These are phyloP conservation scores for Cordyceps fumosorosea DNA, from an alignment of 2,329 filamentous ascomycete genomes.

Conservation along the genomic window DNA sequence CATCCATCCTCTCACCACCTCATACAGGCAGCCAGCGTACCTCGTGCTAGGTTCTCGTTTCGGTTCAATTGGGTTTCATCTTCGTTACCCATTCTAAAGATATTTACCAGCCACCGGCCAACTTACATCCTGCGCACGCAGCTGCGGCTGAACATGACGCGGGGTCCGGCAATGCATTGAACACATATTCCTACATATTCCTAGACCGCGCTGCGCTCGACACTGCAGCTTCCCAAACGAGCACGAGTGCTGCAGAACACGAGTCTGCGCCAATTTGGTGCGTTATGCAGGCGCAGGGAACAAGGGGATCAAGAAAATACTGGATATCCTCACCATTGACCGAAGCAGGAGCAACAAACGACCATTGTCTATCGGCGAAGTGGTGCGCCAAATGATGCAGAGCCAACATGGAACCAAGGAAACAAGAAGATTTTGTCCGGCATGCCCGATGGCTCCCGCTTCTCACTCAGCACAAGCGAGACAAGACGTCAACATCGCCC, in stretches of 20 bases:
- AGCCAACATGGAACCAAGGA: background rate
- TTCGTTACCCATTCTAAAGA: background rate
- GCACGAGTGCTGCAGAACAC: background rate
- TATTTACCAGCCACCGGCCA: background rate
- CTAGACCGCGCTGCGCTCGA: background rate
- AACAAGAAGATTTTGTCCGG: background rate
- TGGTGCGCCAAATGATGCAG: background rate
- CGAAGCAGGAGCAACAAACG: background rate
- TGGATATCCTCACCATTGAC: background rate
- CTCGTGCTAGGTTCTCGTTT: too few relatives aligned
- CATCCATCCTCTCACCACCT: background rate
- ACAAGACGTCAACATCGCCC: background rate
- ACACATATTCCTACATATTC: background rate
- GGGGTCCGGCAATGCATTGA: background rate
- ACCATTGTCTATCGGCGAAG: background rate
- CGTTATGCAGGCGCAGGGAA: background rate
- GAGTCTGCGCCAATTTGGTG: background rate
- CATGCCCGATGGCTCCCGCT: background rate
- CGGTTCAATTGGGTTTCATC: background rate
- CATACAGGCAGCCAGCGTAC: background rate
- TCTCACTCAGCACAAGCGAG: background rate
- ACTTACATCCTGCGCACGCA: background rate
- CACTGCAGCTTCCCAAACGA: background rate
- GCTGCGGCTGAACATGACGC: conserved; percentile 5
- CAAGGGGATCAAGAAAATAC: background rate